A percentile compares a stretch with the other conserved stretches of the same genome.
Conservation (phyloP, 495 filamentous ascomycete species). For the Penicillium egyptiacum region DNA sequence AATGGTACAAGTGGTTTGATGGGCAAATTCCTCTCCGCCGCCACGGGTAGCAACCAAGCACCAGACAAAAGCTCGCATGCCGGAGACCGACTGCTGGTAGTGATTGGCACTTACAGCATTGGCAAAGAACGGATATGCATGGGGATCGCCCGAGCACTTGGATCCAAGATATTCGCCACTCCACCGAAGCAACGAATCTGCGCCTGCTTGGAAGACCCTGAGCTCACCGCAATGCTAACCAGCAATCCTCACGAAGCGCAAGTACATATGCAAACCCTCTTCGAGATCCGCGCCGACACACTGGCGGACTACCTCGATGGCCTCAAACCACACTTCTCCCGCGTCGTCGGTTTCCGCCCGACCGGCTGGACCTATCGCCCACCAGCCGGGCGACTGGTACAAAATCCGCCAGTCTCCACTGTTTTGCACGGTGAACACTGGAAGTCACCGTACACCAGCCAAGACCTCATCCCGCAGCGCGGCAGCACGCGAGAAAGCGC, state of each 20-base stretch:
- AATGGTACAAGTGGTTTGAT: slow-evolving; percentile 53
- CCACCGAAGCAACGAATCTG: slow-evolving; percentile 81
- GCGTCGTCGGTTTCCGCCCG: slow-evolving; percentile 88
- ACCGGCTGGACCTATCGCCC: slow-evolving; percentile 90
- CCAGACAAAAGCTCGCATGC: slow-evolving; percentile 13
- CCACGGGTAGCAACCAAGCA: slow-evolving; percentile 15
- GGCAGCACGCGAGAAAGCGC: slow-evolving; percentile 73
- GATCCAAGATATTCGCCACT: slow-evolving; percentile 87
- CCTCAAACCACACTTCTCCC: slow-evolving; percentile 73
- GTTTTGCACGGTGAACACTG: slow-evolving; percentile 74
- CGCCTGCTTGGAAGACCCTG: slow-evolving; percentile 77
- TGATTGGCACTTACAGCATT: slow-evolving; percentile 96
- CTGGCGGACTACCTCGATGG: slow-evolving; percentile 81
- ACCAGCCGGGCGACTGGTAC: slow-evolving; percentile 58
- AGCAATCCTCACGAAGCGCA: slow-evolving; percentile 79
- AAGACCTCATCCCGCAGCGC: slow-evolving; percentile 71
- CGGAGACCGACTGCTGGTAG: slow-evolving; percentile 74
- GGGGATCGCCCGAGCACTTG: slow-evolving; percentile 82
- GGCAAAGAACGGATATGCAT: slow-evolving; percentile 96
- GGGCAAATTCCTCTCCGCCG: slow-evolving; percentile 57
- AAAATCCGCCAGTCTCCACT: slow-evolving; percentile 62
- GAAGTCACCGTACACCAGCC: slow-evolving; percentile 63
- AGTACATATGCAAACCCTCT: slow-evolving; percentile 95
- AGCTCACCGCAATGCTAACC: slow-evolving; percentile 75
- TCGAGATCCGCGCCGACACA: slow-evolving; percentile 86